Conservation (phyloP, 352 stramenopile species). For the Globisporangium iwayamae region DNA sequence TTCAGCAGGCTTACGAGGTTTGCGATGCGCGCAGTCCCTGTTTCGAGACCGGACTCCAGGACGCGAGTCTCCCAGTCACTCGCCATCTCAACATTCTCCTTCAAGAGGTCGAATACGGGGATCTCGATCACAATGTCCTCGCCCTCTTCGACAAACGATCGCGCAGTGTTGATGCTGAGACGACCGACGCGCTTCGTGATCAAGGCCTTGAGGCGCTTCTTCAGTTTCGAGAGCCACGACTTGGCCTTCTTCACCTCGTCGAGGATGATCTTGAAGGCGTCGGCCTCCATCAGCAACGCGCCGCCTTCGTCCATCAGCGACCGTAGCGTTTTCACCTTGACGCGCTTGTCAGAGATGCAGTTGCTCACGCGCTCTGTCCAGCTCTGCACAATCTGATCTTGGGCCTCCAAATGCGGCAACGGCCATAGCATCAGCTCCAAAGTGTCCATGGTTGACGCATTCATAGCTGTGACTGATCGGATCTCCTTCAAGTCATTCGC, state of each 20-base stretch:
- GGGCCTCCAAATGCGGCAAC: conserved; percentile 57
- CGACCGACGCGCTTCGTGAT: conserved; percentile 65
- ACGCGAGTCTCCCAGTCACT: conserved; percentile 80
- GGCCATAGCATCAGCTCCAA: conserved; percentile 68
- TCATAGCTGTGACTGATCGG: conserved; percentile 20
- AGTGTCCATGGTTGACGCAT: conserved; percentile 29
- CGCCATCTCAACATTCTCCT: conserved; percentile 76
- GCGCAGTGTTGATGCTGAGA: conserved; percentile 55
- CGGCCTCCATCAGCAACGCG: conserved; percentile 62
- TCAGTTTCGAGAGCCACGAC: conserved; percentile 79
- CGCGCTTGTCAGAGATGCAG: conserved; percentile 62
- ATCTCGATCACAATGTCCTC: conserved; percentile 75
- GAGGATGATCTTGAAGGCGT: conserved; percentile 72
- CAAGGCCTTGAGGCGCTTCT: conserved; percentile 75
- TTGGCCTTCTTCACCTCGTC: conserved; percentile 81
- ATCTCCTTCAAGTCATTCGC: conserved; percentile 27
- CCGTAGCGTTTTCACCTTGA: conserved; percentile 50
- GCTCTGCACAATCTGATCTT: conserved; percentile 60
- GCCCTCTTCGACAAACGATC: conserved; percentile 76
- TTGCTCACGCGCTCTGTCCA: conserved; percentile 59
- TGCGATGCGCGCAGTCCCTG: conserved; percentile 69
- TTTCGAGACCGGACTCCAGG: conserved; percentile 71
- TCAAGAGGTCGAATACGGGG: conserved; percentile 70
- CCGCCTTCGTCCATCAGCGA: conserved; percentile 52
- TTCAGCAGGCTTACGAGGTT: conserved; percentile 65